Percentiles rank a stretch among this genome's conserved stretches.
phyloP scores from a whole-genome alignment of 345 rosid species.

The Populus pruinosa region DNA sequence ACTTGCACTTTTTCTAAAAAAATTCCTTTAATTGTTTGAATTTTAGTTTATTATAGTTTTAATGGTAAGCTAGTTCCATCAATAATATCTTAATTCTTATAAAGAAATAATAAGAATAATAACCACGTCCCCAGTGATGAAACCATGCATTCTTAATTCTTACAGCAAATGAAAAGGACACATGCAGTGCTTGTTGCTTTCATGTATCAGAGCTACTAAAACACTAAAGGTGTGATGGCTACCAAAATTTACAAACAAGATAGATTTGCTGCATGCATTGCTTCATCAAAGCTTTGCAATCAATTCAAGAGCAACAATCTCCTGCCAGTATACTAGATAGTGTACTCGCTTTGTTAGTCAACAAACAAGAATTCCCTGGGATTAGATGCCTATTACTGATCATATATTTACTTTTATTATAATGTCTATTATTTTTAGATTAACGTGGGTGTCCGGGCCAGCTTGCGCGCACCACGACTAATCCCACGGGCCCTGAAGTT shows the following conservation, averaged over 20 bases:
- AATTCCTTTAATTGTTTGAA: too few species aligned
- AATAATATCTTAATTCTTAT: too few species aligned
- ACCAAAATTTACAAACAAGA: not conserved
- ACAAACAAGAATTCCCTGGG: not conserved
- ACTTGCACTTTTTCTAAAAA: too few species aligned
- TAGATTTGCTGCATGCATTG: not conserved
- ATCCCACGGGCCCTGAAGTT: too few species aligned
- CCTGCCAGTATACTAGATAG: not conserved
- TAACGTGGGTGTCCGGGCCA: too few species aligned
- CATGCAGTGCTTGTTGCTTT: not conserved
- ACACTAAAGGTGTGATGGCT: not conserved
- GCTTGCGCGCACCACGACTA: too few species aligned
- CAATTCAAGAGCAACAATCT: not conserved
- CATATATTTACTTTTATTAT: too few species aligned
- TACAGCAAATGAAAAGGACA: not conserved
- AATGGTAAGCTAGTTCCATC: too few species aligned
- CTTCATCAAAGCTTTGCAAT: not conserved
- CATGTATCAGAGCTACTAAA: not conserved
- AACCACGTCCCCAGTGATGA: not conserved
- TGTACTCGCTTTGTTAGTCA: not conserved
- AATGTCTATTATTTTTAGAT: too few species aligned
- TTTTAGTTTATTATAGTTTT: too few species aligned
- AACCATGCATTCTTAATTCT: not conserved
- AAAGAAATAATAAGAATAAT: not conserved
- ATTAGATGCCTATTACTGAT: too few species aligned